phyloP scores from a whole-genome alignment of 2,329 filamentous ascomycete genomes.

The Blumeria hordei region DNA sequence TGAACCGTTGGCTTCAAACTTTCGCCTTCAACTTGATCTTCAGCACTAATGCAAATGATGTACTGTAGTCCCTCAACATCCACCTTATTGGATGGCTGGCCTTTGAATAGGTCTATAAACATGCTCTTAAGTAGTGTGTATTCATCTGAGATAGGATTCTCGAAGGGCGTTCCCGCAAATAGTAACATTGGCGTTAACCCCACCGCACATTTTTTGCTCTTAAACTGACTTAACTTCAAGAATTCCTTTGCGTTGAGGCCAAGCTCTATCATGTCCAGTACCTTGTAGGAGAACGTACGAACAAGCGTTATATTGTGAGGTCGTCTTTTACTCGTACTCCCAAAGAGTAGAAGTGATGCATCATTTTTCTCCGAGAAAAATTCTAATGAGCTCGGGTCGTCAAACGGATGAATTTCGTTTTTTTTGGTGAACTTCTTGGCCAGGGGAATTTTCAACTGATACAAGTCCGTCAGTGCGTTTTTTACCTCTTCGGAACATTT shows the following conservation, averaged over 20 bases:
- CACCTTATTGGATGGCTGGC: conserved; percentile 51
- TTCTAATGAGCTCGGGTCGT: conserved; percentile 66
- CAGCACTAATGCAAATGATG: conserved; percentile 57
- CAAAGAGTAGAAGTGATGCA: conserved; percentile 63
- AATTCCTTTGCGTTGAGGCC: conserved; percentile 54
- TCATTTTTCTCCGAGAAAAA: conserved; percentile 98
- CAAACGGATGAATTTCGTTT: conserved; percentile 86
- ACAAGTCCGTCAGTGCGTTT: conserved; percentile 64
- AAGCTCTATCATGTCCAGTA: conserved; percentile 88
- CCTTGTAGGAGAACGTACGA: conserved; percentile 63
- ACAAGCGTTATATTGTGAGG: conserved; percentile 69
- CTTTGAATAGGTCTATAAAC: conserved; percentile 77
- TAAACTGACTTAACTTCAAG: conserved; percentile 49
- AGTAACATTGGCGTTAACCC: conserved; percentile 73
- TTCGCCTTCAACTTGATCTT: conserved; percentile 27
- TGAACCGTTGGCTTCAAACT: conserved; percentile 31
- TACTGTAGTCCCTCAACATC: conserved; percentile 93
- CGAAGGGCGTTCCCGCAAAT: conserved; percentile 77
- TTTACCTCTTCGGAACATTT: conserved; percentile 63
- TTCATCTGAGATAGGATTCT: conserved; percentile 52
- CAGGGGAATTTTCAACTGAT: conserved; percentile 62
- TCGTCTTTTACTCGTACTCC: conserved; percentile 77
- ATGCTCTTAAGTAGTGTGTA: conserved; percentile 75
- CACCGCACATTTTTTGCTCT: conserved; percentile 48
- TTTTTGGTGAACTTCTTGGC: conserved; percentile 91